These are phyloP conservation scores for Sonneratia caseolaris DNA, from an alignment of 345 rosid genomes.

Conservation along the genomic window DNA sequence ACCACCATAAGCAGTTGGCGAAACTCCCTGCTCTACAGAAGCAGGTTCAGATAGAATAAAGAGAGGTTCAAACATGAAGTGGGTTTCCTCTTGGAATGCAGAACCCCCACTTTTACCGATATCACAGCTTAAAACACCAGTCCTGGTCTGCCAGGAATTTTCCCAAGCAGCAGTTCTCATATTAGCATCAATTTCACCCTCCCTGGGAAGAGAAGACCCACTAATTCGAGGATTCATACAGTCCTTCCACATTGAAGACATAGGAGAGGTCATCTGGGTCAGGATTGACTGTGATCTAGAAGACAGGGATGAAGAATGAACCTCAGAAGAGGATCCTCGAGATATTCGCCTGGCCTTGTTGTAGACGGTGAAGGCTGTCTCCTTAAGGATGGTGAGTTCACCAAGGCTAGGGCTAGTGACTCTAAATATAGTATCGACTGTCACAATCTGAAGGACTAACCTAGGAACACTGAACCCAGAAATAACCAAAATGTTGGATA, in stretches of 20 bases:
- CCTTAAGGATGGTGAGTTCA: constrained; percentile 84
- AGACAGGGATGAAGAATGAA: constrained; percentile 48
- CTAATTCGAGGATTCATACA: constrained; percentile 71
- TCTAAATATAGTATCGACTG: constrained; percentile 87
- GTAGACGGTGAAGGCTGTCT: constrained; percentile 89
- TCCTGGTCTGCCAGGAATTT: constrained; percentile 79
- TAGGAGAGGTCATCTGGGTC: constrained; percentile 45
- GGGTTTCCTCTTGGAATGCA: constrained; percentile 48
- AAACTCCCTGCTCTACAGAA: constrained; percentile 71
- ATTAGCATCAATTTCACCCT: constrained; percentile 80
- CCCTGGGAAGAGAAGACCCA: constrained; percentile 70
- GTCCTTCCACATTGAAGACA: constrained; percentile 85
- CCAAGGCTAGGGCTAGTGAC: constrained; percentile 77
- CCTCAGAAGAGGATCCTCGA: constrained; percentile 57
- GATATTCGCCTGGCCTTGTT: constrained; percentile 88
- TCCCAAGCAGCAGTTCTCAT: constrained; percentile 78
- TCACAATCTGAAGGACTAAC: constrained; percentile 78
- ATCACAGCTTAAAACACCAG: constrained; percentile 74
- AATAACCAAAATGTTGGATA: constrained; percentile 66
- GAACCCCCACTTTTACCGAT: constrained; percentile 70
- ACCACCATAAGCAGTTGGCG: constrained; percentile 42
- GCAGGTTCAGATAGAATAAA: constrained; percentile 96
- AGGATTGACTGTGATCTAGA: constrained; percentile 59
- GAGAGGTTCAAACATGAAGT: constrained; percentile 89
- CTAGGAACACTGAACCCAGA: constrained; percentile 83